phyloP scores from a whole-genome alignment of 768 basidiomycete genomes.

The Serpula lacrymans region DNA sequence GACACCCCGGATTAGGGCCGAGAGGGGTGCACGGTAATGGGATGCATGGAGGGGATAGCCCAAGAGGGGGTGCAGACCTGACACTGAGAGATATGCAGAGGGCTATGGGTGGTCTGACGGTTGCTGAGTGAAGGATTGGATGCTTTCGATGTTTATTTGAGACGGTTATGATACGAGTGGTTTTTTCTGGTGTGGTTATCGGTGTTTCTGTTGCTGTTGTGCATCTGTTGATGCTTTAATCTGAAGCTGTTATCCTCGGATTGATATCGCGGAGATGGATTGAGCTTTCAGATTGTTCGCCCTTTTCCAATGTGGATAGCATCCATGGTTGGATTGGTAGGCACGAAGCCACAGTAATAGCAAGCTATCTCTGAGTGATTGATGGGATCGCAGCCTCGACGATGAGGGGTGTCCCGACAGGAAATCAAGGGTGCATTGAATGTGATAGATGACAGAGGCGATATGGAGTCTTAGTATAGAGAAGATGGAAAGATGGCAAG shows the following conservation, averaged over 20 bases:
- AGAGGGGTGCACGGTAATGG: constrained; percentile 46
- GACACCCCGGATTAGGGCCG: constrained; percentile 72
- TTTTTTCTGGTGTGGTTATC: constrained; percentile 14
- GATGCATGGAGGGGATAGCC: constrained; percentile 25
- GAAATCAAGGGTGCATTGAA: too few species aligned
- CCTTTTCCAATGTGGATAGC: too few species aligned
- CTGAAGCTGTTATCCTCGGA: constrained; percentile 17
- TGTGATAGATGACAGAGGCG: too few species aligned
- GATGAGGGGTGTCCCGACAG: too few species aligned
- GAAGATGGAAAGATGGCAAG: too few species aligned
- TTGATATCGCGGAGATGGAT: too few species aligned
- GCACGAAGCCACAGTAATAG: too few species aligned
- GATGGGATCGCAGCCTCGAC: too few species aligned
- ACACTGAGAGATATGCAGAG: constrained; percentile 68
- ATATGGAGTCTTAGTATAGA: too few species aligned
- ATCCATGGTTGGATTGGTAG: too few species aligned
- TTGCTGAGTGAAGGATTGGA: constrained; percentile 55
- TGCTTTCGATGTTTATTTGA: constrained; percentile 8
- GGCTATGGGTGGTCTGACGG: constrained; percentile 70
- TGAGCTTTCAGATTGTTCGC: too few species aligned
- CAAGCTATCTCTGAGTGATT: too few species aligned
- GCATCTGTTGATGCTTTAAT: constrained; percentile 18
- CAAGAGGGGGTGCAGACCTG: constrained; percentile 45
- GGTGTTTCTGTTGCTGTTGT: constrained; percentile 16
- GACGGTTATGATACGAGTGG: background rate